These are phyloP conservation scores for Hypomontagnella monticulosa DNA, from an alignment of 495 filamentous ascomycete species.

Conservation along the genomic window DNA sequence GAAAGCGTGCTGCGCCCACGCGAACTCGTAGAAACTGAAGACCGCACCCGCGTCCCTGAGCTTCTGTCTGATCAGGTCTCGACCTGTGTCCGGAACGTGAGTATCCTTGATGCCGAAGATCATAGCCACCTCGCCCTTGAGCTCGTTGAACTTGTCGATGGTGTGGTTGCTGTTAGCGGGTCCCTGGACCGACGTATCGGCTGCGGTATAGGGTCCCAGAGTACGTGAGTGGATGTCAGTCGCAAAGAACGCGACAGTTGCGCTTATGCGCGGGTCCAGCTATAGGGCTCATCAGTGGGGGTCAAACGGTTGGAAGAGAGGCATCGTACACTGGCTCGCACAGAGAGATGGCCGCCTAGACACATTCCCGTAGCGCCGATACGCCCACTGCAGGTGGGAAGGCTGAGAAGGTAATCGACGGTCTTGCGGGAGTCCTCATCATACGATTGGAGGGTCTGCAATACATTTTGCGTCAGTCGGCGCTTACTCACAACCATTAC, in stretches of 20 bases:
- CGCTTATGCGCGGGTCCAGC: slow-evolving; percentile 77
- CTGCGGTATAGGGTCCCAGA: slow-evolving; percentile 63
- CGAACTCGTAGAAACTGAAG: slow-evolving; percentile 88
- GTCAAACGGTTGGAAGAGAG: background rate
- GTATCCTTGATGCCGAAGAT: slow-evolving; percentile 91
- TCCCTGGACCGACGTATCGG: slow-evolving; percentile 46
- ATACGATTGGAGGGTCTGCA: slow-evolving; percentile 82
- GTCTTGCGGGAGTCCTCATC: slow-evolving; percentile 82
- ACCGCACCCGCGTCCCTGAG: slow-evolving; percentile 77
- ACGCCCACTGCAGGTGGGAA: slow-evolving; percentile 83
- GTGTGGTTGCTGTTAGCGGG: slow-evolving; percentile 53
- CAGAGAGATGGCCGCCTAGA: slow-evolving; percentile 89
- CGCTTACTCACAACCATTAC: slow-evolving; percentile 5
- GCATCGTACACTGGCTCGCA: slow-evolving; percentile 70
- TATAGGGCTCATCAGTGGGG: slow-evolving; percentile 25
- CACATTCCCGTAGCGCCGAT: slow-evolving; percentile 96
- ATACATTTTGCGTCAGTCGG: slow-evolving; percentile 19
- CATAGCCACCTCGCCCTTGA: slow-evolving; percentile 80
- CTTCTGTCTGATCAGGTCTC: slow-evolving; percentile 86
- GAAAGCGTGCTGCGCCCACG: slow-evolving; percentile 95
- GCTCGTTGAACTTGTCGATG: slow-evolving; percentile 65
- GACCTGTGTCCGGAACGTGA: slow-evolving; percentile 85
- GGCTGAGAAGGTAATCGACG: slow-evolving; percentile 77
- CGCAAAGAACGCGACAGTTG: slow-evolving; percentile 88
- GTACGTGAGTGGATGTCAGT: slow-evolving; percentile 87